These are phyloP conservation scores for Orbilia blumenaviensis DNA, from an alignment of 2,329 filamentous ascomycete genomes.

Conservation along the genomic window DNA sequence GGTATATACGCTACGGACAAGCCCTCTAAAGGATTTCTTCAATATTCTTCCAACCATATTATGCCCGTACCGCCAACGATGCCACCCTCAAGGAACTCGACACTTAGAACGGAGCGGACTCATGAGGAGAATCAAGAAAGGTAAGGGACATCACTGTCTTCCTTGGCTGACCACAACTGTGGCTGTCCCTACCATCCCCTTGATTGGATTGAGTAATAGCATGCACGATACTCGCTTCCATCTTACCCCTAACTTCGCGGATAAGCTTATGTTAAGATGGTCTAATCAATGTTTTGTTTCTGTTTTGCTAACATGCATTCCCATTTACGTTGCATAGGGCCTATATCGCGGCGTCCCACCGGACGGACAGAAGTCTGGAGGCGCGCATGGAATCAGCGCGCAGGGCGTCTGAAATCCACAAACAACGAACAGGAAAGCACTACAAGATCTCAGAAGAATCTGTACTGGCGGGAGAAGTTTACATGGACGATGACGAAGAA, in stretches of 20 bases:
- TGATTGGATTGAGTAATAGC: neutral
- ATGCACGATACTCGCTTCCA: neutral
- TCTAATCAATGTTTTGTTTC: slow-evolving; percentile 3
- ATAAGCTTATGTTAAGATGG: neutral
- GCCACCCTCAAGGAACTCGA: slow-evolving; percentile 10
- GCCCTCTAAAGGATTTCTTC: neutral
- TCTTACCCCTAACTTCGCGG: neutral
- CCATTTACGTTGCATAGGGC: slow-evolving; percentile 67
- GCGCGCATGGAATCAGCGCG: slow-evolving; percentile 86
- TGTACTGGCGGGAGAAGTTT: slow-evolving; percentile 92
- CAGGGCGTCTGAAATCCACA: slow-evolving; percentile 89
- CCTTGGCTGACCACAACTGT: neutral
- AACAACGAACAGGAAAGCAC: slow-evolving; percentile 81
- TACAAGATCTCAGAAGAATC: slow-evolving; percentile 85
- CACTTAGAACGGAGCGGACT: slow-evolving; percentile 74
- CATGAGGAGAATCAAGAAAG: slow-evolving; percentile 83
- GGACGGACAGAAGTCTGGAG: slow-evolving; percentile 86
- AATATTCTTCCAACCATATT: neutral
- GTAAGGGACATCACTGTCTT: slow-evolving; percentile 59
- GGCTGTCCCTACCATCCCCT: neutral
- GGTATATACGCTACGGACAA: slow-evolving; percentile 25
- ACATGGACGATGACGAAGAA: slow-evolving; percentile 91
- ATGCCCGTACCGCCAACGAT: slow-evolving; percentile 15
- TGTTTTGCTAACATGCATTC: slow-evolving; percentile 22
- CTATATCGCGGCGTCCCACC: slow-evolving; percentile 88